Percentiles rank a stretch among this genome's conserved stretches.
Conservation (phyloP, 2,329 filamentous ascomycete genomes). For the Drechmeria coniospora region DNA sequence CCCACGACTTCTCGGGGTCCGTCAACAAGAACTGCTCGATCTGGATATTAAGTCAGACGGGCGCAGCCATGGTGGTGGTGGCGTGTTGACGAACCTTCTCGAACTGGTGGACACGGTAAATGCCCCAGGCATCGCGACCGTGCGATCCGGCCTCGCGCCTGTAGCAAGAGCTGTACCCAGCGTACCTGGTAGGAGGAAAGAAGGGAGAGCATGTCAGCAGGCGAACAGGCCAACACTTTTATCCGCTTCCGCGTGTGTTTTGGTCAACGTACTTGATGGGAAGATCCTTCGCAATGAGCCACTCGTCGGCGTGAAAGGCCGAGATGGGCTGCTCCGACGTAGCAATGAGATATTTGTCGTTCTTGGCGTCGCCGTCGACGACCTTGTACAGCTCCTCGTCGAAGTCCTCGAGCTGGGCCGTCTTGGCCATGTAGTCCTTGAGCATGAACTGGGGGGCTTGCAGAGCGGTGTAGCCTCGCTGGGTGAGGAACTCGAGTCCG, state of each 20-base stretch:
- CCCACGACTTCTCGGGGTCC: constrained; percentile 82
- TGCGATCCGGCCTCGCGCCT: constrained; percentile 83
- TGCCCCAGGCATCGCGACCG: constrained; percentile 86
- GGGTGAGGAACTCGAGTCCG: constrained; percentile 73
- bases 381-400: constrained; percentile 99
- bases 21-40: constrained; percentile 68
- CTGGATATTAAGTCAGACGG: constrained; percentile 5
- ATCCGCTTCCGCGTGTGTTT: too few species aligned
- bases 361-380: constrained; percentile 68
- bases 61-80: background rate
- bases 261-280: constrained; percentile 54
- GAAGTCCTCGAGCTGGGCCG: constrained; percentile 90
- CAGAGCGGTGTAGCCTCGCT: constrained; percentile 66
- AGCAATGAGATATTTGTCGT: constrained; percentile 67
- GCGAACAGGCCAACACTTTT: too few species aligned
- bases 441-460: constrained; percentile 92
- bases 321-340: constrained; percentile 93
- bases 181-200: too few species aligned
- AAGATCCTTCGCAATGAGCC: constrained; percentile 70
- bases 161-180: constrained; percentile 90
- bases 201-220: too few species aligned
- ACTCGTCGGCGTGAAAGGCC: constrained; percentile 83
- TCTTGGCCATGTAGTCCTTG: constrained; percentile 93
- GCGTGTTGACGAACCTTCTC: constrained; percentile 74
- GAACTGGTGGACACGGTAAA: constrained; percentile 96